Evolutionary conservation across 768 basidiomycete species (phyloP).

Genomic region (Suillus tomentosus): DNA sequence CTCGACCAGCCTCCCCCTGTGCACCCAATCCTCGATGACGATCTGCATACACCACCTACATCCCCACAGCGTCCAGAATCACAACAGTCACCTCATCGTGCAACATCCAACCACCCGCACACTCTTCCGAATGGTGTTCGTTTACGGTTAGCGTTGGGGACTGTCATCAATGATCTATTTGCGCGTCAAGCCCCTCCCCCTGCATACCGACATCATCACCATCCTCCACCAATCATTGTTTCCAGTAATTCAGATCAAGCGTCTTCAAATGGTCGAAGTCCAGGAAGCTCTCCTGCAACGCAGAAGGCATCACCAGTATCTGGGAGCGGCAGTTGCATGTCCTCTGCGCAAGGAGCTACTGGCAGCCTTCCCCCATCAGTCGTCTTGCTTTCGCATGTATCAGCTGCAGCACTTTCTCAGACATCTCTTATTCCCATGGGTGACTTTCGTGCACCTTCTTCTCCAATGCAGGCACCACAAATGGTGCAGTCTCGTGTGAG

Average conservation of each 20-base stretch:
- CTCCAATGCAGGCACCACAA: conserved; percentile 5
- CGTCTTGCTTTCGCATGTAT: conserved; percentile 30
- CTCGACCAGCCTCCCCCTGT: conserved; percentile 74
- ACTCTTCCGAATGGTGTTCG: conserved; percentile 81
- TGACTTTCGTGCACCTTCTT: conserved; percentile 7
- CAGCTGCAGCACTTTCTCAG: conserved; percentile 21
- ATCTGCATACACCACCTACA: conserved; percentile 51
- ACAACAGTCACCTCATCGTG: conserved; percentile 16
- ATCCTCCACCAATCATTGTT: conserved; percentile 38
- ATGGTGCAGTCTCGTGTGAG: conserved; percentile 5
- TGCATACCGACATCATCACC: conserved; percentile 36
- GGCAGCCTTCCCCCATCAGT: conserved; percentile 33
- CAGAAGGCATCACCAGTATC: conserved; percentile 28
- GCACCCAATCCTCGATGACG: conserved; percentile 58
- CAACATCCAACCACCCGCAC: conserved; percentile 52
- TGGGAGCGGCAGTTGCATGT: conserved; percentile 19
- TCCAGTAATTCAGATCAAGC: conserved; percentile 28
- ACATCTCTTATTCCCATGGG: conserved; percentile 13
- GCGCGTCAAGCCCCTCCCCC: conserved; percentile 61
- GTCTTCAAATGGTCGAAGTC: conserved; percentile 26
- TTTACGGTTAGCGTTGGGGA: conserved; percentile 70
- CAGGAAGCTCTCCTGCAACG: conserved; percentile 25
- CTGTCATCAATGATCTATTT: conserved; percentile 82
- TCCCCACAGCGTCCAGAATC: conserved; percentile 44
- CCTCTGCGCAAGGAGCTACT: conserved; percentile 17